Base-by-base conservation (phyloP, 352 stramenopile genomes). In the Pythium phragmitis region DNA sequence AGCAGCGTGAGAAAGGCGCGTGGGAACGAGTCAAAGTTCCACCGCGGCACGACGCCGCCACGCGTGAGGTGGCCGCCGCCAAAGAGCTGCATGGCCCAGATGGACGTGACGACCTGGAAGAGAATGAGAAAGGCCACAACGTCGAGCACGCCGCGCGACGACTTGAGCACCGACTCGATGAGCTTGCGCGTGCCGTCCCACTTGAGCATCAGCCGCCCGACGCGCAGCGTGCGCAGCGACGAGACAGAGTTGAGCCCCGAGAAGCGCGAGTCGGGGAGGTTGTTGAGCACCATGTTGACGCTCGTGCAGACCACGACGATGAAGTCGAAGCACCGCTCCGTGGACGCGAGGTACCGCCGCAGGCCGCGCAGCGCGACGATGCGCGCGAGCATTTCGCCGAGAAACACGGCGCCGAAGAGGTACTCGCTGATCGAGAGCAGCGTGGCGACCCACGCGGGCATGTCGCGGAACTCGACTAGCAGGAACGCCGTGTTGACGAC, bases 61-160 rank as follows among this genome's bases (percentile, higher is more conserved):
- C 72, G 78, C 17, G 64, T 52, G 17, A 90, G 68, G 57, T 85
- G 79, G 0, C 56, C 57, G 19, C 80, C 80, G 28, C 84, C 84
- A 48, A 92, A 92, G 28, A 92, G 67, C 70, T 92, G 80, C 84
- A 91, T 92, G 4, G 75, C 84, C 9, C 90, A 67, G 47, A 91
- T 89, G 30, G 77, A 87, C 39, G 76, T 85, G n/a, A 91, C 79
- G 41, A 91, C 76, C 34, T 91, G 84, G 51, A 91, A 91, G 8
- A 90, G 69, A 42, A 91, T 69, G 60, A 92, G 71, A 55, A 92
- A 92, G 14, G 83, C 69, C 16, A 89, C 80, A 5, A 92, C 81
- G 53, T 92, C 79, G 63, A 91, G 68, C 26, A 92, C 77, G 19
- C 78, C 84, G n/a, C 84, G 78, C n/a, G 78, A 90, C 2, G 84